These are phyloP conservation scores for Murraya koenigii DNA, from an alignment of 345 rosid genomes.

Conservation along the genomic window DNA sequence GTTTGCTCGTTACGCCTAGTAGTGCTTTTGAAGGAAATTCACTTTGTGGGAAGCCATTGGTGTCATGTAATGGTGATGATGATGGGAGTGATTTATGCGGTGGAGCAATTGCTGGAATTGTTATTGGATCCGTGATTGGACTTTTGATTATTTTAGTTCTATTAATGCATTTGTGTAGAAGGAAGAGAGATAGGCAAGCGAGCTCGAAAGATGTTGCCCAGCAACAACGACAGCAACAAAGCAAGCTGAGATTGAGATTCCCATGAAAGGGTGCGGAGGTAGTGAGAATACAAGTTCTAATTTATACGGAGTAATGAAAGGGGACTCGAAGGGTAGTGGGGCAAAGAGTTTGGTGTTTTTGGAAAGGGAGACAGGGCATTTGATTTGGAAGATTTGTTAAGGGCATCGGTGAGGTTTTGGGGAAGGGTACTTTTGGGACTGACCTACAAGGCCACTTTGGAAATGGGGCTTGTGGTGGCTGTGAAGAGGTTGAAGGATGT, in stretches of 20 bases:
- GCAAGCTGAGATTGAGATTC: constrained; percentile 38
- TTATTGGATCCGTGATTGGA: constrained; percentile 46
- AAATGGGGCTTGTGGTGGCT: constrained; percentile 61
- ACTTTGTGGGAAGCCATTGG: constrained; percentile 76
- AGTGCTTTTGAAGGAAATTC: constrained; percentile 62
- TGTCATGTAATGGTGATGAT: constrained; percentile 33
- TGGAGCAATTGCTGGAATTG: constrained; percentile 75
- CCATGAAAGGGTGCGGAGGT: constrained; percentile 32
- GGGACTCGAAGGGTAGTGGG: constrained; percentile 26
- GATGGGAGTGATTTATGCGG: constrained; percentile 38
- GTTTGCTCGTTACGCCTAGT: constrained; percentile 32
- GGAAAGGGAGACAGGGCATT: constrained; percentile 53
- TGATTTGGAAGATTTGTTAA: constrained; percentile 76
- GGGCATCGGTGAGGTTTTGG: constrained; percentile 92
- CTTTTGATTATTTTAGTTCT: constrained; percentile 44
- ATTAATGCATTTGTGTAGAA: constrained; percentile 44
- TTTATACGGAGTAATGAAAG: constrained; percentile 1
- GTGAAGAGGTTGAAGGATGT: constrained; percentile 93
- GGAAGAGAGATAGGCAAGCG: constrained; percentile 28
- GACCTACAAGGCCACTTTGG: constrained; percentile 86
- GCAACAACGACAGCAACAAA: constrained; percentile 21
- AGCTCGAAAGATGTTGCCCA: constrained; percentile 44
- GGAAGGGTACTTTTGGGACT: constrained; percentile 88
- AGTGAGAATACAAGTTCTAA: constrained; percentile 21
- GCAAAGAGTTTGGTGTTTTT: constrained; percentile 60